Base-by-base conservation (phyloP, 73 alveolate species). In the Diophrys sp. region DNA sequence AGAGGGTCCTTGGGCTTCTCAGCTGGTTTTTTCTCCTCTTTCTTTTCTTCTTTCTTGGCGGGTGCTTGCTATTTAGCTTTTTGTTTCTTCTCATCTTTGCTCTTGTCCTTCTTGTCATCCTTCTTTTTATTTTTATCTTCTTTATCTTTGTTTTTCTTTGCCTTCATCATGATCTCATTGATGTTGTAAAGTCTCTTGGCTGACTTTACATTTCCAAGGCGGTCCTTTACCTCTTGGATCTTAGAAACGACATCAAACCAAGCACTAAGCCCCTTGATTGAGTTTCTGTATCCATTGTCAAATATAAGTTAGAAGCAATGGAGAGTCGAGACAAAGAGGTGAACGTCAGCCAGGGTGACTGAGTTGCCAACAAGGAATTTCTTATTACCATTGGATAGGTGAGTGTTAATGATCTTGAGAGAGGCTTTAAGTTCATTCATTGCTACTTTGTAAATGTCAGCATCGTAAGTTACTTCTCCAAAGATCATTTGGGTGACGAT, bases 1-100 rank as follows among this genome's bases (percentile, higher is more conserved):
- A 89, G 74, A 28, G 96, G 96, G 78, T 89, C 82, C 54, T 77
- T 71, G n/a, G 75, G 80, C 80, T 81, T 87, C 89, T 80, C 73
- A 70, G 83, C 87, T 27, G 57, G 73, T 73, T 87, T 74, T 24
- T 70, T 69, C 24, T 67, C 78, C 23, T 55, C 29, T 18, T 54
- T 32, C 29, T 81, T 76, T 23, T 79, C 85, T 29, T 70, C 89
- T 24, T 56, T 77, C 67, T 80, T 44, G 53, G 29, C 91, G 54
- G 23, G 67, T n/a, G 66, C 80, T 23, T 82, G 73, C 56, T 66
- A 83, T 44, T 73, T 73, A 67, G 73, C 72, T 57, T 71, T 73
- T 67, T 71, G 56, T 53, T 85, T 71, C 77, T 82, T 76, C 78
- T 82, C 83, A 71, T 87, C 88, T 56, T 75, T 82, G 23, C 53